phyloP scores from a whole-genome alignment of 371 early-diverging fungal species.

The Mucor plumbeus region DNA sequence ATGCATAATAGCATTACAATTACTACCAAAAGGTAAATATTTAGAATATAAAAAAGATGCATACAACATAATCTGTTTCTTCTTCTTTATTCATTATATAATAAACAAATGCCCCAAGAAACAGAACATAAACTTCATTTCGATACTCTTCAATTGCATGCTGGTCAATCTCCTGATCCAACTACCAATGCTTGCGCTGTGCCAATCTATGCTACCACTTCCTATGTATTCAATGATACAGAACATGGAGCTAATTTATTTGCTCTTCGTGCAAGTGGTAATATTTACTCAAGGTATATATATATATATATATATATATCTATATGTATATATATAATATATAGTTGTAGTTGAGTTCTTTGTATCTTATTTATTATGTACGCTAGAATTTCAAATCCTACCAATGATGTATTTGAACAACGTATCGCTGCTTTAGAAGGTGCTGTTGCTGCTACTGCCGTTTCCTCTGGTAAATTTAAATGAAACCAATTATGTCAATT shows the following conservation, averaged over 20 bases:
- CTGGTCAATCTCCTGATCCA: slow-evolving; percentile 73
- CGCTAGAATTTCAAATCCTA: slow-evolving; percentile 67
- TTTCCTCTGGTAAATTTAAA: slow-evolving; percentile 46
- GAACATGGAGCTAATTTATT: slow-evolving; percentile 84
- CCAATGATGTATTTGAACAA: slow-evolving; percentile 87
- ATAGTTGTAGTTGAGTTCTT: background rate
- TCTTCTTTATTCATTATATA: background rate
- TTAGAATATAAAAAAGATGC: background rate
- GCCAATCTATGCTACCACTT: slow-evolving; percentile 88
- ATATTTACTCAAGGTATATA: slow-evolving; percentile 81
- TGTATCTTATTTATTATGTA: background rate
- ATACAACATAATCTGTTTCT: background rate
- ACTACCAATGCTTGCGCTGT: slow-evolving; percentile 84
- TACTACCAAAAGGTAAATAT: background rate
- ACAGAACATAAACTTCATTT: slow-evolving; percentile 48
- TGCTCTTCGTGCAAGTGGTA: slow-evolving; percentile 67
- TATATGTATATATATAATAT: too few species aligned
- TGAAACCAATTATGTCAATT: too few species aligned
- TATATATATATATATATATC: too few species aligned
- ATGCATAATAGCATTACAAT: background rate
- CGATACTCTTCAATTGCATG: slow-evolving; percentile 93
- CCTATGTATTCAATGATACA: slow-evolving; percentile 76
- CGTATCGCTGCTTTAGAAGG: slow-evolving; percentile 89
- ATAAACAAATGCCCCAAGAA: background rate
- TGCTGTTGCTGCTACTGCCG: slow-evolving; percentile 66